Percentiles rank a stretch among this genome's conserved stretches.
Conservation (phyloP, 1,139 yeast species). For the Pichia kudriavzevii region DNA sequence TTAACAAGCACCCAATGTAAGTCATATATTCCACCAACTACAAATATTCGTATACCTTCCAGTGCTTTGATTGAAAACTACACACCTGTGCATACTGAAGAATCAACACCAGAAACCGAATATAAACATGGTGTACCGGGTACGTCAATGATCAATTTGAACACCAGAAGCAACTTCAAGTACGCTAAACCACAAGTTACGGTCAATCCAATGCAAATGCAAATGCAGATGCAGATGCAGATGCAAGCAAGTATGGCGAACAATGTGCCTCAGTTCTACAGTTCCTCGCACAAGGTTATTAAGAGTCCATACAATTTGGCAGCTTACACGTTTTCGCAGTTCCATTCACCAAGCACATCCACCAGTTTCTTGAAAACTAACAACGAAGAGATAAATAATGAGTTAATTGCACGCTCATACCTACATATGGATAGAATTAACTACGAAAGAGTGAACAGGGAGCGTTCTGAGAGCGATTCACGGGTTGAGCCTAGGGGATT, state of each 20-base stretch:
- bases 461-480: too few species aligned
- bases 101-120: constrained; percentile 4
- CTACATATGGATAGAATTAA: constrained; percentile 19
- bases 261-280: constrained; percentile 5
- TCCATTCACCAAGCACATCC: constrained; percentile 25
- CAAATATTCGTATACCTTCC: constrained; percentile 27
- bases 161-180: too few species aligned
- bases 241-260: too few species aligned
- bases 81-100: constrained; percentile 9
- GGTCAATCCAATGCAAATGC: too few species aligned
- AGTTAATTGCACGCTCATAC: constrained; percentile 19
- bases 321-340: constrained; percentile 26
- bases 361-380: constrained; percentile 24
- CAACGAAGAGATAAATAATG: constrained; percentile 18
- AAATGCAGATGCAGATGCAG: too few species aligned
- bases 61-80: constrained; percentile 18
- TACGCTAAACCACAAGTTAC: constrained; percentile 3
- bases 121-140: background rate
- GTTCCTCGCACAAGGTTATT: constrained; percentile 9
- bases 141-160: background rate
- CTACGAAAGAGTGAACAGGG: constrained; percentile 21
- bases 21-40: constrained; percentile 25
- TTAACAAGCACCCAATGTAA: constrained; percentile 22
- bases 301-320: constrained; percentile 25
- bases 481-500: constrained; percentile 28